Percentiles rank a stretch among this genome's conserved stretches.
These are phyloP conservation scores for Yamadazyma philogaea DNA, from an alignment of 805 yeast genomes.

Conservation along the genomic window DNA sequence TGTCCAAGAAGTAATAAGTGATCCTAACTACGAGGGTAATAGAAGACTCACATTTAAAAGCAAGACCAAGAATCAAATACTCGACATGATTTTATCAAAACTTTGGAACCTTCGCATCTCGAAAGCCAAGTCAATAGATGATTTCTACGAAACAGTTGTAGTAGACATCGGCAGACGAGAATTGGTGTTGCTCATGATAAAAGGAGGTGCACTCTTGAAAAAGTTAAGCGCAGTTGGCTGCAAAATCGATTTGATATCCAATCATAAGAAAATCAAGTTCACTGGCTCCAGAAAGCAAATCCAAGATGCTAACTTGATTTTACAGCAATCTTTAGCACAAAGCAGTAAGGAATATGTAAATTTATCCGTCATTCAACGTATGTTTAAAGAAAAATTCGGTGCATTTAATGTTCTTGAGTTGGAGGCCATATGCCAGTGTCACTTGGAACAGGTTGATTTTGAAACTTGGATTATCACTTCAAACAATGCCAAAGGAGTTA, in stretches of 20 bases:
- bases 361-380: constrained; percentile 23
- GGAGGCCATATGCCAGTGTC: constrained; percentile 33
- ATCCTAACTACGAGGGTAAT: constrained; percentile 5
- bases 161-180: constrained; percentile 35
- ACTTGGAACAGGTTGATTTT: constrained; percentile 25
- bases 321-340: constrained; percentile 28
- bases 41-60: constrained; percentile 2
- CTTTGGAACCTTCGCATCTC: constrained; percentile 15
- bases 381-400: constrained; percentile 27
- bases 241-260: constrained; percentile 31
- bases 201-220: constrained; percentile 37
- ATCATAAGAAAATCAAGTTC: constrained; percentile 29
- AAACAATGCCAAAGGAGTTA: constrained; percentile 25
- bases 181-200: constrained; percentile 38
- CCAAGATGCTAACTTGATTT: constrained; percentile 42
- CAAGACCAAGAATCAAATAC: constrained; percentile 7
- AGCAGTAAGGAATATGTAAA: constrained; percentile 29
- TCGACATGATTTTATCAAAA: constrained; percentile 9
- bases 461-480: constrained; percentile 32
- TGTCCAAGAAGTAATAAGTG: constrained; percentile 1
- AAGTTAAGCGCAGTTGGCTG: constrained; percentile 43
- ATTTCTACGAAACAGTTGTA: constrained; percentile 28
- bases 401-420: constrained; percentile 24
- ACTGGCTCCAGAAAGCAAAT: constrained; percentile 41
- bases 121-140: constrained; percentile 20